Base-by-base conservation (phyloP, 2,329 filamentous ascomycete genomes). In the Botryotinia convoluta region DNA sequence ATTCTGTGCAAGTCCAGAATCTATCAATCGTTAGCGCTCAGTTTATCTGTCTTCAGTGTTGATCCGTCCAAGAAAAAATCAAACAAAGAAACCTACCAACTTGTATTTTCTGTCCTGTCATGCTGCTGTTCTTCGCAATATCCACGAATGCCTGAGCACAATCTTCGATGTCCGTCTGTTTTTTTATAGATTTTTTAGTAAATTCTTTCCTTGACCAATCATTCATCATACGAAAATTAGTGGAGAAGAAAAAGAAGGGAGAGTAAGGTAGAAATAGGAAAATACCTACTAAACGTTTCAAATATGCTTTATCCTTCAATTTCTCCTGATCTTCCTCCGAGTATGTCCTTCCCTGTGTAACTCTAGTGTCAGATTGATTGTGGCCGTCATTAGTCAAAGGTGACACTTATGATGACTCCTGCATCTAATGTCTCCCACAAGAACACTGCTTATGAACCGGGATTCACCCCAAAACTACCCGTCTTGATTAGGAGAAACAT, bases 101-200 rank as follows among this genome's bases (percentile, higher is more conserved):
- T 72, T 78, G 74, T 18, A 81, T 80, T 71, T 75, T 78, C 75
- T 80, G 79, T 12, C 80, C 80, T 1, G 80, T 81, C 80, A 81
- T 80, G 7, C 78, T 79, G 20, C 74, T 75, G 71, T 88, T 88
- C 81, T 84, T 86, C 0, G 87, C 87, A 69, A 87, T 77, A 80
- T 86, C 85, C 14, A 89, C 79, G 77, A 84, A 90, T n/a, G 84
- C 84, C 77, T 89, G 84, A 4, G 85, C 87, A 72, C 86, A 87
- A 76, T 89, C 87, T 16, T 85, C 83, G 60, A 88, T 77, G 74
- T 84, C 84, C 39, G 85, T 86, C 81, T 86, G 3, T 7, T 71
- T 67, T 54, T 54, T n/a, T 14, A 14, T 51, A 39, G 8, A 45
- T 29, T 42, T 35, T 35, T 65, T 29, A 65, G 70, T 20, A 70